Base-by-base conservation (phyloP, 805 yeast genomes). In the Ogataea philodendri region DNA sequence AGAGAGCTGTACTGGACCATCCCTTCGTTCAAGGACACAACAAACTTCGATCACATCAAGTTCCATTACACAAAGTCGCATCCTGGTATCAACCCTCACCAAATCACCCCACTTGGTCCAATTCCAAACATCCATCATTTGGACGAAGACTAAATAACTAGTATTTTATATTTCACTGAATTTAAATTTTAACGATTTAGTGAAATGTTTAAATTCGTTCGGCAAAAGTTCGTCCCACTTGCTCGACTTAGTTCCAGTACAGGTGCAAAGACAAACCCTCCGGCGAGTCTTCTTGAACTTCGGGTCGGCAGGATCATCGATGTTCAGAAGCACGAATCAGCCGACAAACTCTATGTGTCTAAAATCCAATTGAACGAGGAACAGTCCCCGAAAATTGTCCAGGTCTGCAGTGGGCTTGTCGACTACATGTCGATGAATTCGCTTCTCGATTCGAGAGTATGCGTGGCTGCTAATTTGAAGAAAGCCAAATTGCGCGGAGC, bases 31-130 rank as follows among this genome's bases (percentile, higher is more conserved):
- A 72, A 73, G 49, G 75, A 74, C 22, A 85, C 96, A 9, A 86
- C 95, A 13, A 71, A 84, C 56, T 86, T 93, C 54, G 86, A 82
- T 24, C 97, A 93, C 60, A 89, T 90, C 66, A 90, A 89, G 62
- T 68, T 70, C 52, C 97, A 89, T 65, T 90, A 90, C 67, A 88
- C 96, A 27, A 81, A 83, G 61, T 80, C 93, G 16, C 97, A 89
- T 58, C 57, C 73, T 26, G 73, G 72, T 31, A 82, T 87, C 59
- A 93, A 90, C 57, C 96, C 95, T 4, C 63, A 69, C 43, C 80
- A 82, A 2, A 83, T 93, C 45, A 83, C 96, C 3, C 95, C 97
- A 3, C 50, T 82, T 22, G 97, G 97, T 2, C 97, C 97, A 13
- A 51, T 79, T 25, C 95, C 95, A 21, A 63, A 86, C 52, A 84